Conservation (phyloP, 345 rosid species). For the Arabis hirsuta region DNA sequence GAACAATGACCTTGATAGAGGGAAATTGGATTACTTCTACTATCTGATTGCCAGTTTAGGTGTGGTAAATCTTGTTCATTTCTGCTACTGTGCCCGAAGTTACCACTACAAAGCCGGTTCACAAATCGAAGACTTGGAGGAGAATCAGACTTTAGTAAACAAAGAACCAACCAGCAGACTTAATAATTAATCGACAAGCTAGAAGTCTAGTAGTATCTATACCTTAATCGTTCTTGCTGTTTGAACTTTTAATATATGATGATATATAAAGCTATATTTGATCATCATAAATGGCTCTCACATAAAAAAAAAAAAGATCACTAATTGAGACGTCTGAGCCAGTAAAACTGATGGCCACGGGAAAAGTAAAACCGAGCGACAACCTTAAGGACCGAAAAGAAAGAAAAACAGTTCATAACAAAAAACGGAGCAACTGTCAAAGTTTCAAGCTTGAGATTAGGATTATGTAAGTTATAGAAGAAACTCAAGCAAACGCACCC, state of each 20-base stretch:
- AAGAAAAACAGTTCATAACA: slow-evolving; percentile 20
- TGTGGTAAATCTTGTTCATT: slow-evolving; percentile 52
- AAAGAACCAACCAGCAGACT: slow-evolving; percentile 23
- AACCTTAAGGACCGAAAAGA: no score
- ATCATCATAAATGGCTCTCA: slow-evolving; percentile 14
- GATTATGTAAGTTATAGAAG: slow-evolving; percentile 15
- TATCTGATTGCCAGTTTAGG: slow-evolving; percentile 57
- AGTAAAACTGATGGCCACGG: slow-evolving; percentile 14
- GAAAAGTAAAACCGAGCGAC: no score
- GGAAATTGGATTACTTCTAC: slow-evolving; percentile 66
- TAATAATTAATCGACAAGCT: neutral
- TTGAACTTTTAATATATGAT: neutral
- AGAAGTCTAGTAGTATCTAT: neutral
- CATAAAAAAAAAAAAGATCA: slow-evolving; percentile 8
- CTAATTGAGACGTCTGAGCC: neutral
- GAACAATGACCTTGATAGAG: slow-evolving; percentile 51
- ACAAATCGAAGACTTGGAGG: slow-evolving; percentile 6
- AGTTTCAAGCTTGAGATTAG: slow-evolving; percentile 23
- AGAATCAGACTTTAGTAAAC: slow-evolving; percentile 17
- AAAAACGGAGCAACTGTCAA: slow-evolving; percentile 31
- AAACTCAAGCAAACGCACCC: slow-evolving; percentile 2
- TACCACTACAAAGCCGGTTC: slow-evolving; percentile 53
- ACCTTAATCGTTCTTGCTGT: slow-evolving; percentile 3
- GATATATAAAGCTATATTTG: neutral
- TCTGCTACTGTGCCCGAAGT: slow-evolving; percentile 47